Evolutionary conservation across 148 eudicot species (phyloP).

Genomic region (Pouteria glomerata): DNA sequence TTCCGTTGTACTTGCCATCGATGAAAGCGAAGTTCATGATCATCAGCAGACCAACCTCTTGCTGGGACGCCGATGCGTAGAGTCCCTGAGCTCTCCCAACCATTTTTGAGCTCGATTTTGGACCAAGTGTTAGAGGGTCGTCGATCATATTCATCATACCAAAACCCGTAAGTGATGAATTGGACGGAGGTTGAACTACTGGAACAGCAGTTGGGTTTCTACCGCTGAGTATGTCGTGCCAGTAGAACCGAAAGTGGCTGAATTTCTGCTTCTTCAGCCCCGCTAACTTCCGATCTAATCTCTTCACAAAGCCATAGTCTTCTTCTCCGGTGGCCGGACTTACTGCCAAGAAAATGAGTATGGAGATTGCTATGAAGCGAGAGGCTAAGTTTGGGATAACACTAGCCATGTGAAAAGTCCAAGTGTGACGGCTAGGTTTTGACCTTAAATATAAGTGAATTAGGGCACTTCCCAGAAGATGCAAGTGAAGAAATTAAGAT

Average conservation of each 20-base stretch:
- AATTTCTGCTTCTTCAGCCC: slow-evolving; percentile 32
- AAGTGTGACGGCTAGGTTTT: too few relatives aligned
- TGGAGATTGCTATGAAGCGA: neutral
- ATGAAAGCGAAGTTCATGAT: slow-evolving; percentile 34
- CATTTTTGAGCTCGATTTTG: slow-evolving; percentile 16
- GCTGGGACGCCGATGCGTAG: slow-evolving; percentile 23
- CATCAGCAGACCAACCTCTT: slow-evolving; percentile 31
- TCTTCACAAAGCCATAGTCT: neutral
- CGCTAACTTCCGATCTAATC: neutral
- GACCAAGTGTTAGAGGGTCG: slow-evolving; percentile 29
- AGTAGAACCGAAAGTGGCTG: slow-evolving; percentile 47
- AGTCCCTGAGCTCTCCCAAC: slow-evolving; percentile 44
- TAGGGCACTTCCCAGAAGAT: too few relatives aligned
- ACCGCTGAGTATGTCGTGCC: slow-evolving; percentile 59
- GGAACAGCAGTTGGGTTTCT: slow-evolving; percentile 30
- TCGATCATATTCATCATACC: slow-evolving; percentile 37
- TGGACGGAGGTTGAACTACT: slow-evolving; percentile 23
- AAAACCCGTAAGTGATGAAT: slow-evolving; percentile 22
- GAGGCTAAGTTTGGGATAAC: neutral
- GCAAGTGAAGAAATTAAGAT: too few relatives aligned
- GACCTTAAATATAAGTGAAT: too few relatives aligned
- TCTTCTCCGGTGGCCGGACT: slow-evolving; percentile 3
- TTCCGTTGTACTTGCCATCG: slow-evolving; percentile 38
- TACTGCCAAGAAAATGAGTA: neutral
- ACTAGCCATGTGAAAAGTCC: neutral